These are phyloP conservation scores for Mortierella sp. DNA, from an alignment of 371 early-diverging fungal genomes.

Conservation along the genomic window DNA sequence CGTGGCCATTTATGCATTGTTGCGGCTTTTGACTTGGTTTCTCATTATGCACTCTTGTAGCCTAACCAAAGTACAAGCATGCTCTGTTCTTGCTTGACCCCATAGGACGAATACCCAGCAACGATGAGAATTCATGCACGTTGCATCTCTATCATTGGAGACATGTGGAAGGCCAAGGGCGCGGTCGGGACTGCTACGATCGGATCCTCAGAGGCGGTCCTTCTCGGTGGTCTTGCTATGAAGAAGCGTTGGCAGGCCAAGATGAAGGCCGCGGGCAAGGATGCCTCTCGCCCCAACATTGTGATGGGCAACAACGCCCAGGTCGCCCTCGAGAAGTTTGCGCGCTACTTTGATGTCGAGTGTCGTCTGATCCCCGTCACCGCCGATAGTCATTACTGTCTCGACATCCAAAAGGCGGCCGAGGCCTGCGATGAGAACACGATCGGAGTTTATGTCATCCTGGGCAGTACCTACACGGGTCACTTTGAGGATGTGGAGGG, in stretches of 20 bases:
- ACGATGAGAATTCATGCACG: conserved; percentile 65
- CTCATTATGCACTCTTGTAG: background rate
- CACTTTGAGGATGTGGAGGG: conserved; percentile 82
- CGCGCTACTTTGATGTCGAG: conserved; percentile 82
- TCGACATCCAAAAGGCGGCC: conserved; percentile 67
- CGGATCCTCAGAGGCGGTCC: conserved; percentile 74
- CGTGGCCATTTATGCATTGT: background rate
- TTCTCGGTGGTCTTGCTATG: conserved; percentile 72
- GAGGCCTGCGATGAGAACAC: conserved; percentile 74
- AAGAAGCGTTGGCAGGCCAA: conserved; percentile 70
- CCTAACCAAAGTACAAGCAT: background rate
- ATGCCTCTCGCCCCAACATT: conserved; percentile 67
- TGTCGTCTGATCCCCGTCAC: conserved; percentile 71
- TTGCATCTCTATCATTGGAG: conserved; percentile 67
- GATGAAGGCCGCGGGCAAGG: conserved; percentile 62
- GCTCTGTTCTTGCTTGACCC: background rate
- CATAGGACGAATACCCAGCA: conserved; percentile 68
- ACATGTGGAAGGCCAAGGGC: conserved; percentile 64
- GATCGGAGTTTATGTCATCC: conserved; percentile 70
- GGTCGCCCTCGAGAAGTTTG: conserved; percentile 69
- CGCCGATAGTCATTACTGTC: conserved; percentile 64
- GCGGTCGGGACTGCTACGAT: conserved; percentile 64
- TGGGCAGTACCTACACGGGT: conserved; percentile 87
- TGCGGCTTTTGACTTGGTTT: background rate
- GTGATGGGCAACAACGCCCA: conserved; percentile 73